Base-by-base conservation (phyloP, 2,329 filamentous ascomycete genomes). In the Exophiala bonariae region DNA sequence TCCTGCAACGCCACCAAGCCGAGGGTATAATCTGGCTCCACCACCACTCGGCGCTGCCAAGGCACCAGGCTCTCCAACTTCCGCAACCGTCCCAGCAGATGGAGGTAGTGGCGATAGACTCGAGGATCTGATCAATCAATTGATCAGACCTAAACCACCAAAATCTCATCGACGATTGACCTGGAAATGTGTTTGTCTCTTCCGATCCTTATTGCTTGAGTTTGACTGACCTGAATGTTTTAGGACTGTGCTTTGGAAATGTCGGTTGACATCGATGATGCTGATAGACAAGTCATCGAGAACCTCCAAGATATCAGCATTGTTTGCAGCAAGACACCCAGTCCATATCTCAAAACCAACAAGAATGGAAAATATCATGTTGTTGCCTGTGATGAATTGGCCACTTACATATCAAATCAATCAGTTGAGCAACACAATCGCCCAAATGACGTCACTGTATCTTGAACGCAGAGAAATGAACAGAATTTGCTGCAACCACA, bases 101-200 rank as follows among this genome's bases (percentile, higher is more conserved):
- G n/a, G 45, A 19, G 46, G 46, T 20, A 48, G 50, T 37, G 50
- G 55, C 33, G 57, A 59, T 35, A 47, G 57, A 34, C 51, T 59
- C 10, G 57, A 59, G 31, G 57, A 59, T 48, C 46, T 59, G 10
- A 58, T 59, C 42, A 57, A 59, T 34, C 56, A 57, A 20, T 31
- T 59, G 47, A 58, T 57, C 34, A 54, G 54, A 26, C 57, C 57
- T 19, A 59, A 59, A 35, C 51, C 52, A 20, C 55, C 57, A n/a
- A 52, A 55, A 37, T 52, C 55, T 20, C 54, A 56, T 35, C 56
- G 56, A 26, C 52, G 57, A 14, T 37, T 59, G 16, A 55, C 56
- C 6, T 59, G 57, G 57, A 56, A 54, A 55, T 59, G 57, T 37
- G 57, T 59, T 47, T 52, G 57, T 58, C n/a, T n/a, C n/a, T 30